These are phyloP conservation scores for Echinochloa phyllopogon DNA, from an alignment of 176 grass and related monocot species.

Conservation along the genomic window DNA sequence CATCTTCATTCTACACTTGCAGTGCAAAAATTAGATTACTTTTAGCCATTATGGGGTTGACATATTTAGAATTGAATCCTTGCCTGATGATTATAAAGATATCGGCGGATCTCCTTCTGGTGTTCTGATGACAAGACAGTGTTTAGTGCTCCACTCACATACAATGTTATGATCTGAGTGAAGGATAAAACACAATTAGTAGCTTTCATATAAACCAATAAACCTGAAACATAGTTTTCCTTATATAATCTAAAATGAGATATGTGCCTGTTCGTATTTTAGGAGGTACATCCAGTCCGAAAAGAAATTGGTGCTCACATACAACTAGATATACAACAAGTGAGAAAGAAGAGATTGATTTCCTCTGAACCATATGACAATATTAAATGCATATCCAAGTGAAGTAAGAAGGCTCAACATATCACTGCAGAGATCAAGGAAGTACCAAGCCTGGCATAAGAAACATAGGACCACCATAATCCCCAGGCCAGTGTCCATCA, in stretches of 20 bases:
- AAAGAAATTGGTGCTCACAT: not conserved
- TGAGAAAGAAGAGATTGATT: not conserved
- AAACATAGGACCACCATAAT: conserved; percentile 92
- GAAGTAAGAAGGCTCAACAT: conserved; percentile 10
- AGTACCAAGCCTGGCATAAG: conserved; percentile 88
- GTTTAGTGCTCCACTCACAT: conserved; percentile 70
- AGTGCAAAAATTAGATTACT: conserved; percentile 36
- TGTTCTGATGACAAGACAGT: conserved; percentile 72
- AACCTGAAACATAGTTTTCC: not conserved
- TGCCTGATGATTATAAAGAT: conserved; percentile 96
- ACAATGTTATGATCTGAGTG: conserved; percentile 75
- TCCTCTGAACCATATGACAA: not conserved
- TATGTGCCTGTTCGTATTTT: not conserved
- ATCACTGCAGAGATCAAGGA: not conserved
- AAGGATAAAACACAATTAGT: conserved; percentile 29
- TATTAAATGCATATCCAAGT: not conserved
- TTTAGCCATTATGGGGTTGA: conserved; percentile 6
- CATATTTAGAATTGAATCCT: conserved; percentile 25
- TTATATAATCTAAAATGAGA: not conserved
- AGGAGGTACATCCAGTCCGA: not conserved
- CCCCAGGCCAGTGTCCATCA: conserved; percentile 91
- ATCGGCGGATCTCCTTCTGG: conserved; percentile 77
- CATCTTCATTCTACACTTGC: conserved; percentile 79
- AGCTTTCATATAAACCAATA: not conserved
- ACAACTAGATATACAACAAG: not conserved